These are phyloP conservation scores for Neurospora sp. DNA, from an alignment of 495 filamentous ascomycete genomes.

Conservation along the genomic window DNA sequence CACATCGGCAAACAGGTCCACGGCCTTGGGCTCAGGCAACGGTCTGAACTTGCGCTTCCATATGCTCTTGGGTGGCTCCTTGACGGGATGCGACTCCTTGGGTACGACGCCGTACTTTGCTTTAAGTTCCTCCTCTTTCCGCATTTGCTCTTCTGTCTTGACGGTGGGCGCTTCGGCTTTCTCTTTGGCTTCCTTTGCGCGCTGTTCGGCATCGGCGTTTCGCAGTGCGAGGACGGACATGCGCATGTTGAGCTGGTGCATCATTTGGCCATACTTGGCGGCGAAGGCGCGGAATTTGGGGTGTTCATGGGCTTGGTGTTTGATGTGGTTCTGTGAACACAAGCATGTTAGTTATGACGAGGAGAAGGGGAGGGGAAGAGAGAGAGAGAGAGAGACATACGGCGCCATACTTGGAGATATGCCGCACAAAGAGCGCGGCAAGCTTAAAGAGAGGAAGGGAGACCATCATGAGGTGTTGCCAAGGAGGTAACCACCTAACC, in stretches of 20 bases:
- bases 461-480: constrained; percentile 36
- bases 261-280: constrained; percentile 52
- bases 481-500: not conserved
- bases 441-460: constrained; percentile 39
- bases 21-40: constrained; percentile 83
- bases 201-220: constrained; percentile 54
- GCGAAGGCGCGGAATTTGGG: constrained; percentile 79
- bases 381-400: constrained; percentile 17
- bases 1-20: constrained; percentile 92
- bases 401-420: constrained; percentile 53
- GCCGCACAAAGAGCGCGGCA: constrained; percentile 37
- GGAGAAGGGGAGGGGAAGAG: not conserved
- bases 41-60: constrained; percentile 52
- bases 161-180: constrained; percentile 68
- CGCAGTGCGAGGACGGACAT: constrained; percentile 76
- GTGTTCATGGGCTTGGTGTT: constrained; percentile 89
- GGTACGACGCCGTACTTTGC: constrained; percentile 32
- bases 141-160: constrained; percentile 64
- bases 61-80: constrained; percentile 28
- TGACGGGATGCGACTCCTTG: constrained; percentile 24
- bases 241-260: constrained; percentile 92
- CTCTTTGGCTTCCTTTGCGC: constrained; percentile 44
- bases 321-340: constrained; percentile 70
- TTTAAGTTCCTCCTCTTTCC: constrained; percentile 47
- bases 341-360: not conserved